Evolutionary conservation across 2,329 filamentous ascomycete species (phyloP).

Genomic region (Hypoxylon sp.): DNA sequence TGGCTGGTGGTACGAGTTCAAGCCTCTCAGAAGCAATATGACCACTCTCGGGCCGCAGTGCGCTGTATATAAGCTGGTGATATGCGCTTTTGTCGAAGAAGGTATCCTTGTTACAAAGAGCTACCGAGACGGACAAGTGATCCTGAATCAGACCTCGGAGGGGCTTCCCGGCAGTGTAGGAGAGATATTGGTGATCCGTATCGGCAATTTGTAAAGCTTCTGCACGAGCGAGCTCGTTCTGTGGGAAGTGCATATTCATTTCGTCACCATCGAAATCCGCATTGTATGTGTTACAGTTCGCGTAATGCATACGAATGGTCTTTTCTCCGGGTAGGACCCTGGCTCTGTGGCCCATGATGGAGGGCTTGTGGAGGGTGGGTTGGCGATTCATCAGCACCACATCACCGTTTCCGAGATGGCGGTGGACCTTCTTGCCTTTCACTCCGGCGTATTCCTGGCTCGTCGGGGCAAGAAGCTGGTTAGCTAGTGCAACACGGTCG

Average conservation of each 20-base stretch:
- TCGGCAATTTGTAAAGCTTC: conserved; percentile 95
- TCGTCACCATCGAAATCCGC: conserved; percentile 99
- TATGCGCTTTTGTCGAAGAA: conserved; percentile 92
- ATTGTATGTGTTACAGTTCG: conserved; percentile 99
- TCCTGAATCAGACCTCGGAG: conserved; percentile 97
- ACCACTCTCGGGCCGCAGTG: conserved; percentile 88
- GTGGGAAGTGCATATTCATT: conserved; percentile 99
- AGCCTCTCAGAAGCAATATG: conserved; percentile 89
- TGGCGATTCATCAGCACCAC: conserved; percentile 99
- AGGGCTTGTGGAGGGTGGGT: conserved; percentile 97
- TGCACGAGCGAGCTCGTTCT: conserved; percentile 93
- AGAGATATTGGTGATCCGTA: conserved; percentile 97
- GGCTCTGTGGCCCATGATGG: conserved; percentile 98
- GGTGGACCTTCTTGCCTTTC: conserved; percentile 95
- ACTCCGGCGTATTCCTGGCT: conserved; percentile 80
- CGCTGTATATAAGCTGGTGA: conserved; percentile 93
- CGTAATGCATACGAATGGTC: conserved; percentile 99
- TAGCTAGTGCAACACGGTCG: conserved; percentile 89
- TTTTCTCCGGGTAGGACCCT: conserved; percentile 94
- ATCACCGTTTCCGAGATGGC: conserved; percentile 96
- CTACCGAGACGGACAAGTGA: conserved; percentile 94
- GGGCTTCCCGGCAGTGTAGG: conserved; percentile 92
- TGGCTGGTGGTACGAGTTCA: conserved; percentile 82
- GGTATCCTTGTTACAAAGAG: conserved; percentile 90
- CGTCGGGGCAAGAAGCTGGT: conserved; percentile 90